Percentiles rank a stretch among this genome's conserved stretches.
Evolutionary conservation across 2,329 filamentous ascomycete genomes (phyloP).

Genomic region (Claviceps quebecensis): DNA sequence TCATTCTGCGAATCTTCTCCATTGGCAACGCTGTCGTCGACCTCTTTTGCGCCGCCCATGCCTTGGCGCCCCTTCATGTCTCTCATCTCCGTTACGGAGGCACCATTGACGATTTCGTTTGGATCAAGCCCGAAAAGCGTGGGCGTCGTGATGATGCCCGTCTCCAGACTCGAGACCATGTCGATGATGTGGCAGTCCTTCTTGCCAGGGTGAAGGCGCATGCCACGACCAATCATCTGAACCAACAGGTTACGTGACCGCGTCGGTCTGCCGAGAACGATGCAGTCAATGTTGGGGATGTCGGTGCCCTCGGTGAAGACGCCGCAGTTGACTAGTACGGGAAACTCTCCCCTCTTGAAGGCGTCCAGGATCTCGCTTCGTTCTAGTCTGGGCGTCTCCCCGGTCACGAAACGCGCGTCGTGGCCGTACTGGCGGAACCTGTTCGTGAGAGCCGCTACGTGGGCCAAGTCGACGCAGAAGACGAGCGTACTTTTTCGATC

Average conservation of each 20-base stretch:
- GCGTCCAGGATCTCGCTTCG: constrained; percentile 57
- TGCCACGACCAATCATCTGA: constrained; percentile 94
- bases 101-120: constrained; percentile 56
- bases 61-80: constrained; percentile 35
- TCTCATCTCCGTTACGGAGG: constrained; percentile 47
- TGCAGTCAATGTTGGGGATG: constrained; percentile 92
- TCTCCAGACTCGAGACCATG: constrained; percentile 75
- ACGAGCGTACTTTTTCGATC: constrained; percentile 73
- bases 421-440: constrained; percentile 65
- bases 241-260: constrained; percentile 84
- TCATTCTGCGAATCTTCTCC: background rate
- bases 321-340: constrained; percentile 85
- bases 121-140: constrained; percentile 90
- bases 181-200: constrained; percentile 89
- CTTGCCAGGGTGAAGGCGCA: constrained; percentile 71
- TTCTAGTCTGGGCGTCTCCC: constrained; percentile 56
- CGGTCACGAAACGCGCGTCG: constrained; percentile 77
- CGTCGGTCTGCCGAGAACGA: constrained; percentile 77
- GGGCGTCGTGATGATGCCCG: constrained; percentile 77
- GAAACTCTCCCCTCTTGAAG: constrained; percentile 65
- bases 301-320: constrained; percentile 97
- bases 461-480: constrained; percentile 83
- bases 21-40: background rate
- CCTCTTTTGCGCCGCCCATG: constrained; percentile 13
- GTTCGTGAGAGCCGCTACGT: constrained; percentile 61